Evolutionary conservation across 2,329 filamentous ascomycete genomes (phyloP).

Genomic region (Stemphylium beticola): DNA sequence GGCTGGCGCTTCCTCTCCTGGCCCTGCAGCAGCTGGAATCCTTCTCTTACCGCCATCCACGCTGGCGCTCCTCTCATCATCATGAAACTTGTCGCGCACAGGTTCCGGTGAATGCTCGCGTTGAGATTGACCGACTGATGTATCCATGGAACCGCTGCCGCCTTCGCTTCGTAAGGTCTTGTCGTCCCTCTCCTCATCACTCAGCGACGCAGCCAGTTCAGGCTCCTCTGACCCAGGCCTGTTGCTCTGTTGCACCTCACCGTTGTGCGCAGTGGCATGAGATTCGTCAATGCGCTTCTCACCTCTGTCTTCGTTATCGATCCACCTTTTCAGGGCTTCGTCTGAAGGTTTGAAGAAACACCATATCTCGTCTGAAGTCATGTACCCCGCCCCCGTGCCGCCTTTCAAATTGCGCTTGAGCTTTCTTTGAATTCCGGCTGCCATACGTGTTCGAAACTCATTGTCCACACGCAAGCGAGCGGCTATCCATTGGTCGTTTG

Average conservation of each 20-base stretch:
- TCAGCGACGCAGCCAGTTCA: not conserved
- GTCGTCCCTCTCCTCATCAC: conserved; percentile 6
- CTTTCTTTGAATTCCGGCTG: conserved; percentile 51
- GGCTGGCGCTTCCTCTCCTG: conserved; percentile 12
- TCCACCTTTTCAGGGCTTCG: conserved; percentile 37
- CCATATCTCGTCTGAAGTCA: conserved; percentile 59
- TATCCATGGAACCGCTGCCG: not conserved
- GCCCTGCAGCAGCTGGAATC: conserved; percentile 1
- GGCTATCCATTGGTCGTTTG: conserved; percentile 65
- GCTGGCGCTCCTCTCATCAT: conserved; percentile 1
- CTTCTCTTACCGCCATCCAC: not conserved
- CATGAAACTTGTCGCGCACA: conserved; percentile 10
- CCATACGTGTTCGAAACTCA: conserved; percentile 61
- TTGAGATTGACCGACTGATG: not conserved
- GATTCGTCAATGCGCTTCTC: conserved; percentile 28
- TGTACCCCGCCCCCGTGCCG: conserved; percentile 40
- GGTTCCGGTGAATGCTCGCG: conserved; percentile 2
- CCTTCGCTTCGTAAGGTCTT: conserved; percentile 7
- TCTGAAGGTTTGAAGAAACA: conserved; percentile 53
- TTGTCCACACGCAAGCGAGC: conserved; percentile 64
- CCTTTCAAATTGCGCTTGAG: conserved; percentile 45
- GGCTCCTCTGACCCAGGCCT: not conserved
- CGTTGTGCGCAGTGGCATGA: conserved; percentile 9
- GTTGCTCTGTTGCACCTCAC: not conserved
- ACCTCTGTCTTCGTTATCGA: conserved; percentile 23